A percentile compares a stretch with the other conserved stretches of the same genome.
Conservation (phyloP, 371 early-diverging fungal genomes). For the Batrachochytrium dendrobatidis region DNA sequence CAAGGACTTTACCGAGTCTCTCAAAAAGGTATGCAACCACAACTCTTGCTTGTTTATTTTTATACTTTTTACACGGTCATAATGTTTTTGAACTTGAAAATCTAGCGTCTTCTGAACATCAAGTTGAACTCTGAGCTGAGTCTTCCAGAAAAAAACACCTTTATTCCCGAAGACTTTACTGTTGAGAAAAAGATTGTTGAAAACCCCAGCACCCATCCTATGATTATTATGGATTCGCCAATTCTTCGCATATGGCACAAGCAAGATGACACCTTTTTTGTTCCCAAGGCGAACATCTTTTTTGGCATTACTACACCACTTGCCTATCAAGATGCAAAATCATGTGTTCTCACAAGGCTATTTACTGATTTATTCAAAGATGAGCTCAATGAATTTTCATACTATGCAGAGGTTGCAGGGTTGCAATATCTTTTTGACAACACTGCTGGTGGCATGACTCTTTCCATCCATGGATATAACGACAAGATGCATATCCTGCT, state of each 20-base stretch:
- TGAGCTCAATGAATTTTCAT: slow-evolving; percentile 71
- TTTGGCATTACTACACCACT: slow-evolving; percentile 37
- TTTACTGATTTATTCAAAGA: slow-evolving; percentile 74
- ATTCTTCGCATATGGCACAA: slow-evolving; percentile 81
- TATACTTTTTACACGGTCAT: background rate
- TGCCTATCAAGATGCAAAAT: slow-evolving; percentile 36
- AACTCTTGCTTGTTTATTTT: too few species aligned
- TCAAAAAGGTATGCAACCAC: slow-evolving; percentile 51
- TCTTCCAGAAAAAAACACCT: slow-evolving; percentile 71
- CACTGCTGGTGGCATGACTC: slow-evolving; percentile 22
- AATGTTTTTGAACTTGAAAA: too few species aligned
- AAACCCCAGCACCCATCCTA: background rate
- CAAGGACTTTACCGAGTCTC: slow-evolving; percentile 44
- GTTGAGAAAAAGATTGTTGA: slow-evolving; percentile 11
- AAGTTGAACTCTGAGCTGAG: slow-evolving; percentile 49
- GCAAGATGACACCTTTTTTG: slow-evolving; percentile 85
- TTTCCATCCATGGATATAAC: slow-evolving; percentile 73
- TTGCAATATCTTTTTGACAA: slow-evolving; percentile 64
- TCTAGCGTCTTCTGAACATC: slow-evolving; percentile 43
- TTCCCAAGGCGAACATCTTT: slow-evolving; percentile 63
- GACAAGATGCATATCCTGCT: slow-evolving; percentile 72
- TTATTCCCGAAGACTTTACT: slow-evolving; percentile 59
- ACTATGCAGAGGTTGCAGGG: slow-evolving; percentile 85
- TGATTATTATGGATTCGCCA: slow-evolving; percentile 55
- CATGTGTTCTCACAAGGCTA: slow-evolving; percentile 50